phyloP scores from a whole-genome alignment of 331 rosid species.

The Quercus lobata region DNA sequence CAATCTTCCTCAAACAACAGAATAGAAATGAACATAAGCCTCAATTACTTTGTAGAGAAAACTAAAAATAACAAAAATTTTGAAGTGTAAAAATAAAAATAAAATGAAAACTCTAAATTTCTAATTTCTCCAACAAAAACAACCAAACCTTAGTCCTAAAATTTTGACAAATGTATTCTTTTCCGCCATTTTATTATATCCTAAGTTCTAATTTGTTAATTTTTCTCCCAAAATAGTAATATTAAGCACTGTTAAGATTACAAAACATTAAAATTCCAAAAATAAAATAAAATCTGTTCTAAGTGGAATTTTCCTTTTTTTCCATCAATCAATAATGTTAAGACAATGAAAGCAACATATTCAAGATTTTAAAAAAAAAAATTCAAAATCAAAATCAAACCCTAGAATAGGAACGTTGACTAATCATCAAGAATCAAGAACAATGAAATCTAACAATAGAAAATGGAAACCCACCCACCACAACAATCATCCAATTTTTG shows the following conservation, averaged over 20 bases:
- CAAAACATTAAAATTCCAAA: too few species aligned
- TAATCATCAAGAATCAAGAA: constrained; percentile 7
- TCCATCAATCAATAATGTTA: too few species aligned
- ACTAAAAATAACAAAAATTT: not conserved
- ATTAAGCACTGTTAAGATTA: too few species aligned
- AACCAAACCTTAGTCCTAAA: too few species aligned
- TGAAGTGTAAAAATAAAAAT: not conserved
- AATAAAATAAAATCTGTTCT: too few species aligned
- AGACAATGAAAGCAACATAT: not conserved
- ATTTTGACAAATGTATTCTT: too few species aligned
- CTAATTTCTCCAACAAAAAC: not conserved
- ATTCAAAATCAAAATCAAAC: not conserved
- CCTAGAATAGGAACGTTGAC: constrained; percentile 30
- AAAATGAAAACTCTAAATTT: not conserved
- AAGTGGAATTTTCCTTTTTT: too few species aligned
- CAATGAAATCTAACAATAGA: not conserved
- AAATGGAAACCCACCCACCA: not conserved
- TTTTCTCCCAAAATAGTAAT: too few species aligned
- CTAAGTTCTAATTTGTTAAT: too few species aligned
- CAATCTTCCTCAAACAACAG: not conserved
- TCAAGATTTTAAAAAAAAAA: not conserved
- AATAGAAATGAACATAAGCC: not conserved
- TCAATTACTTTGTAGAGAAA: not conserved
- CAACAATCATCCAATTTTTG: not conserved
- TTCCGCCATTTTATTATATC: too few species aligned